Conservation (phyloP, 352 stramenopile genomes). For the Phytopythium aichiense region DNA sequence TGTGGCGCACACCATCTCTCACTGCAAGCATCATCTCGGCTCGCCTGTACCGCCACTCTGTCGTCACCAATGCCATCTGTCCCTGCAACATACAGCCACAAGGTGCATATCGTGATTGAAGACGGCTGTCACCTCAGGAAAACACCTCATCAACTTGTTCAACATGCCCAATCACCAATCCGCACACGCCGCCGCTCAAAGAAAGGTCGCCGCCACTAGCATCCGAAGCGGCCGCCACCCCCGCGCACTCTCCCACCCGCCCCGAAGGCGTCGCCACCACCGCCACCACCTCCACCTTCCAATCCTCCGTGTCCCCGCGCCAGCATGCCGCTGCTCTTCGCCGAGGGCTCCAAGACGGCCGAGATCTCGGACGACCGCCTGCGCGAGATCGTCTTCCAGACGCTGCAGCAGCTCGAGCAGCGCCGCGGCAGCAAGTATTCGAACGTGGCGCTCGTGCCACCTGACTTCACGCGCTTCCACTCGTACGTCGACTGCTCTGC, state of each 20-base stretch:
- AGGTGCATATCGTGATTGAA: neutral
- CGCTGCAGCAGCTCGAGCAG: conserved; percentile 63
- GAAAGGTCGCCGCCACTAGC: neutral
- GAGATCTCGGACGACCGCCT: conserved; percentile 61
- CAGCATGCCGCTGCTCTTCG: conserved; percentile 66
- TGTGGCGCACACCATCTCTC: neutral
- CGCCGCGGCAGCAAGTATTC: conserved; percentile 41
- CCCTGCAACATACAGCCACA: neutral
- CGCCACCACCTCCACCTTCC: too few relatives aligned
- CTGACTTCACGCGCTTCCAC: conserved; percentile 96
- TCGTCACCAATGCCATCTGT: neutral
- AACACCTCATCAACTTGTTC: neutral
- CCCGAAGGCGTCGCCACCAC: conserved; percentile 3
- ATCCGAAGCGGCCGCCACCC: neutral
- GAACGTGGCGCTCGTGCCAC: conserved; percentile 91
- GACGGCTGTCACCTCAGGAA: neutral
- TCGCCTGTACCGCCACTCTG: neutral
- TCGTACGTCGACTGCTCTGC: conserved; percentile 49
- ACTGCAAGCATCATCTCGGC: neutral
- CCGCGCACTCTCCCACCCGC: neutral
- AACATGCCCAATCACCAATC: conserved; percentile 8
- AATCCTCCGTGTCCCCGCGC: neutral
- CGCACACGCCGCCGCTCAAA: neutral
- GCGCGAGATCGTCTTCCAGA: conserved; percentile 53
- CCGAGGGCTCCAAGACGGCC: conserved; percentile 62